These are phyloP conservation scores for Cercospora nicotianae DNA, from an alignment of 2,329 filamentous ascomycete species.

Conservation along the genomic window DNA sequence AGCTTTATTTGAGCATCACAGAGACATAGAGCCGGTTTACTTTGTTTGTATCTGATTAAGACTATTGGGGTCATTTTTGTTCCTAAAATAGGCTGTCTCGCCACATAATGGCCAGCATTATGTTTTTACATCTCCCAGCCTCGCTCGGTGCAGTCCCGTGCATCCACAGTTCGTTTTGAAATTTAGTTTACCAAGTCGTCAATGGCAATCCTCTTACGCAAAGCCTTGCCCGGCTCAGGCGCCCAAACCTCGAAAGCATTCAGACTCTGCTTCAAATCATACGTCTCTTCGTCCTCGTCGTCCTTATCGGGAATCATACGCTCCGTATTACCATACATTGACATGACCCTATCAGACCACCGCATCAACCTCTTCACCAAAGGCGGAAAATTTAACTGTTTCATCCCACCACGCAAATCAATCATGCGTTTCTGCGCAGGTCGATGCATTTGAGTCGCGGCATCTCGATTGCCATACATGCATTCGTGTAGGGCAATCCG, in stretches of 20 bases:
- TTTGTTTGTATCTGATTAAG: too few species aligned
- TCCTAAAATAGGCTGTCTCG: background rate
- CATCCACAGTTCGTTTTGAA: too few species aligned
- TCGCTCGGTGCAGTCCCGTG: too few species aligned
- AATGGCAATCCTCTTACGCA: constrained; percentile 34
- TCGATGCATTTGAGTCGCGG: constrained; percentile 34
- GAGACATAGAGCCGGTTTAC: too few species aligned
- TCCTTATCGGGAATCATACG: constrained; percentile 35
- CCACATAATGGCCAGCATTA: background rate
- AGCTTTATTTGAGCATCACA: too few species aligned
- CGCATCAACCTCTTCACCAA: constrained; percentile 39
- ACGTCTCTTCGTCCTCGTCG: constrained; percentile 18
- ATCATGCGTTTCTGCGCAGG: constrained; percentile 40
- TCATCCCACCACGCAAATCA: constrained; percentile 36
- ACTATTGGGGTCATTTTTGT: too few species aligned
- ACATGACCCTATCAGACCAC: constrained; percentile 37
- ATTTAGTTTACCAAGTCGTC: constrained; percentile 31
- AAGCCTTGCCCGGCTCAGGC: constrained; percentile 30
- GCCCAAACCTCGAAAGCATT: constrained; percentile 35
- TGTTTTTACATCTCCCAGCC: too few species aligned
- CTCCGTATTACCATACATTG: constrained; percentile 34
- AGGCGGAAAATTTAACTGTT: constrained; percentile 33
- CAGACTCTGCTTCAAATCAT: constrained; percentile 32
- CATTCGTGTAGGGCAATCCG: constrained; percentile 39
- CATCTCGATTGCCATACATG: constrained; percentile 37